A percentile compares a stretch with the other conserved stretches of the same genome.
These are phyloP conservation scores for Cyberlindnera subsufficiens DNA, from an alignment of 805 yeast species.

Conservation along the genomic window DNA sequence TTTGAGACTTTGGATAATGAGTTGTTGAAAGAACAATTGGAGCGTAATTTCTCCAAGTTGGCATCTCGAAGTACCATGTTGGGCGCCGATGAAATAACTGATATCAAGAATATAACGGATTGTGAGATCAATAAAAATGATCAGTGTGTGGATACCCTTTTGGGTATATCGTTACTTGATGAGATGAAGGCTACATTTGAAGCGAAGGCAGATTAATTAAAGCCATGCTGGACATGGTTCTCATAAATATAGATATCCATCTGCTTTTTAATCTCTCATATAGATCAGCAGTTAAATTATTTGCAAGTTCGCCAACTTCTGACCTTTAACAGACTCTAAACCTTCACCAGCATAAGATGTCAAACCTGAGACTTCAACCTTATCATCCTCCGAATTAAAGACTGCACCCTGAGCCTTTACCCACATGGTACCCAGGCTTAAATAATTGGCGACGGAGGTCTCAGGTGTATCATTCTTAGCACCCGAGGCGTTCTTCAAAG, in stretches of 20 bases:
- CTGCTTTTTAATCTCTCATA: too few species aligned
- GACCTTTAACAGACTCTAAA: constrained; percentile 49
- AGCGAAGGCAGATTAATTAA: constrained; percentile 5
- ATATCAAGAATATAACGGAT: background rate
- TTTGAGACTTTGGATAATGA: constrained; percentile 9
- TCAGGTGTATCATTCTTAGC: constrained; percentile 81
- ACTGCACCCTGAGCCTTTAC: constrained; percentile 62
- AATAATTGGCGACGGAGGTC: constrained; percentile 62
- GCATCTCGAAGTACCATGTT: constrained; percentile 2
- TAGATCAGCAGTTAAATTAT: constrained; percentile 16
- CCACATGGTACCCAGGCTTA: constrained; percentile 73
- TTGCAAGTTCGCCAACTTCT: constrained; percentile 25
- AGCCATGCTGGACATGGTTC: constrained; percentile 5
- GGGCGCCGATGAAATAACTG: background rate
- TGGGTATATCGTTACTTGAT: constrained; percentile 11
- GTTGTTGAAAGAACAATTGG: constrained; percentile 16
- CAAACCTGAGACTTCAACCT: constrained; percentile 73
- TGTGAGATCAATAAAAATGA: constrained; percentile 11
- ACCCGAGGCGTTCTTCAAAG: constrained; percentile 86
- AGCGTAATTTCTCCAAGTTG: constrained; percentile 14
- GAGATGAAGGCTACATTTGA: constrained; percentile 12
- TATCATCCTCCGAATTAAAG: constrained; percentile 32
- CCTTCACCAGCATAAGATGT: constrained; percentile 77
- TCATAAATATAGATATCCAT: background rate
- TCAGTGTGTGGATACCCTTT: constrained; percentile 4